Base-by-base conservation (phyloP, 208 protist species). In the Crithidia expoeki region DNA sequence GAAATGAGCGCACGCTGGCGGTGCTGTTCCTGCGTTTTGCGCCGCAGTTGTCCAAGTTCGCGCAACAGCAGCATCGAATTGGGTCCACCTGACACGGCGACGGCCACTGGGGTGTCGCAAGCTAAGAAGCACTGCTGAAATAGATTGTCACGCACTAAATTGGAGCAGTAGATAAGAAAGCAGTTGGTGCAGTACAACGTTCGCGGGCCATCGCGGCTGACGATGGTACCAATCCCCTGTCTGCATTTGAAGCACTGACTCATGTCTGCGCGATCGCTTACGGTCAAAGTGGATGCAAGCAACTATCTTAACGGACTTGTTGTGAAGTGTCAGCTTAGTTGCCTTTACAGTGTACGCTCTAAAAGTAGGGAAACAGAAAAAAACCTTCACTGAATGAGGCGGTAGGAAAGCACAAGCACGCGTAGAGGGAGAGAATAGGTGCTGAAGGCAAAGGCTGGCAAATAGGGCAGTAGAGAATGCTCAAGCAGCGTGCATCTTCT, bases 241-340 rank as follows among this genome's bases (percentile, higher is more conserved):
- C 78, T 79, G 68, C 91, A 96, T 68, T 94, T 94, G 72, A 96
- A 96, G 61, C 91, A 96, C 34, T 55, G 21, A 16, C 40, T 61
- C 56, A 76, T 76, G 2, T 42, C 17, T 62, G 58, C 2, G 52
- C 23, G n/a, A n/a, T n/a, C n/a, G n/a, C n/a, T n/a, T n/a, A n/a
- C n/a, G n/a, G n/a, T n/a, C n/a, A n/a, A n/a, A n/a, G n/a, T n/a
- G n/a, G n/a, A n/a, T n/a, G n/a, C n/a, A n/a, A n/a, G n/a, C n/a
- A n/a, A n/a, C n/a, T n/a, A n/a, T n/a, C n/a, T n/a, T n/a, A n/a
- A n/a, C n/a, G n/a, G n/a, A n/a, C n/a, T n/a, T n/a, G n/a, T n/a
- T n/a, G n/a, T n/a, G n/a, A n/a, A n/a, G n/a, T n/a, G n/a, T n/a
- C n/a, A n/a, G n/a, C n/a, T n/a, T n/a, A n/a, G n/a, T n/a, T n/a